phyloP scores from a whole-genome alignment of 2,329 filamentous ascomycete genomes.

The Alternaria incomplexa region DNA sequence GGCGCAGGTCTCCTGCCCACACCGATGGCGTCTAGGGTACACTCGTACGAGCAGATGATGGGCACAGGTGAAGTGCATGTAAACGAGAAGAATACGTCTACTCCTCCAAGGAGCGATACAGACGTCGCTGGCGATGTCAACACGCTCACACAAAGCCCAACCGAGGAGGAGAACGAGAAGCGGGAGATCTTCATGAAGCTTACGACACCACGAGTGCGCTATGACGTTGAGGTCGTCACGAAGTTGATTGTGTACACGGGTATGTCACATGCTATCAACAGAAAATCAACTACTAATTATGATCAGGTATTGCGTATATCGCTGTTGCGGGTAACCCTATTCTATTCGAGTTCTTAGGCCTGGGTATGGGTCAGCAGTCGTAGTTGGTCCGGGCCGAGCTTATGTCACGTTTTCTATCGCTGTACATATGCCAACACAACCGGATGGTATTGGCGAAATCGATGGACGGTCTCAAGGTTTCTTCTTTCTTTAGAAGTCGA shows the following conservation, averaged over 20 bases:
- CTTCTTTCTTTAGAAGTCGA: neutral
- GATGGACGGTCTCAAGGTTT: neutral
- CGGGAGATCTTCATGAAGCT: slow-evolving; percentile 81
- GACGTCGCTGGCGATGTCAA: slow-evolving; percentile 35
- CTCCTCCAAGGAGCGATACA: slow-evolving; percentile 42
- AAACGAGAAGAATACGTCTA: slow-evolving; percentile 8
- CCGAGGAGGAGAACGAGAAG: slow-evolving; percentile 47
- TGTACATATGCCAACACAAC: neutral
- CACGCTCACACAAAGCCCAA: slow-evolving; percentile 23
- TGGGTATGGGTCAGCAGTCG: slow-evolving; percentile 46
- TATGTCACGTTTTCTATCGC: neutral
- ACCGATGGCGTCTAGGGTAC: slow-evolving; percentile 56
- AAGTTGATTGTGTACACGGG: slow-evolving; percentile 95
- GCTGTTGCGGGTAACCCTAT: slow-evolving; percentile 77
- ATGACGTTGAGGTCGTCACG: slow-evolving; percentile 98
- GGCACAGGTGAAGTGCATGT: slow-evolving; percentile 63
- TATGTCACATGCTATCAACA: slow-evolving; percentile 51
- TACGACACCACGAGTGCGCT: slow-evolving; percentile 85
- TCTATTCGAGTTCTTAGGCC: slow-evolving; percentile 69
- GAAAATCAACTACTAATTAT: neutral
- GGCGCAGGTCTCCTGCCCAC: slow-evolving; percentile 55
- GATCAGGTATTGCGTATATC: slow-evolving; percentile 80
- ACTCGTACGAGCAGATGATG: slow-evolving; percentile 76
- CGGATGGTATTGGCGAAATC: neutral
- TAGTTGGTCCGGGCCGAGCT: neutral